Conservation (phyloP, 441 rosid species). For the Aleurites moluccanus region DNA sequence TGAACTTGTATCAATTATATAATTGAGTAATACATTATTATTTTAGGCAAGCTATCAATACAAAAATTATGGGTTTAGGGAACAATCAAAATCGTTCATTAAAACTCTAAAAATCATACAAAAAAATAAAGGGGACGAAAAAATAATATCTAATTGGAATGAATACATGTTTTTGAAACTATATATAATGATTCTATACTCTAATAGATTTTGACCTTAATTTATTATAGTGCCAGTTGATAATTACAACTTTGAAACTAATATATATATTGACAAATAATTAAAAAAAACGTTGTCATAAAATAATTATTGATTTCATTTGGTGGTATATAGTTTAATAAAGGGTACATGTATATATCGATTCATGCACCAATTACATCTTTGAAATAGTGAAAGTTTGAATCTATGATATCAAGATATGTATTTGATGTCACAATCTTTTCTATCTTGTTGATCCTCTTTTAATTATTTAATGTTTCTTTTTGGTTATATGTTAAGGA, state of each 20-base stretch:
- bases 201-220: neutral
- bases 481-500: neutral
- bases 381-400: constrained; percentile 14
- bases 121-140: too few species aligned
- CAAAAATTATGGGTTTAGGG: too few species aligned
- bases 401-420: neutral
- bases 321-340: neutral
- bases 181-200: neutral
- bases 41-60: too few species aligned
- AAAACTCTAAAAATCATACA: too few species aligned
- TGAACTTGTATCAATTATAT: too few species aligned
- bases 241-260: neutral
- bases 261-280: neutral
- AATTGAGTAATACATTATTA: too few species aligned
- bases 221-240: neutral
- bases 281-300: neutral
- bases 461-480: neutral
- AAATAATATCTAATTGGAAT: too few species aligned
- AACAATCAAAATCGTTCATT: too few species aligned
- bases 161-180: neutral
- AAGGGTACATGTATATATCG: neutral
- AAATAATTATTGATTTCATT: neutral
- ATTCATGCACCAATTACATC: constrained; percentile 30
- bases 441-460: neutral
- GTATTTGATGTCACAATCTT: neutral